Evolutionary conservation across 2,329 filamentous ascomycete species (phyloP).

Genomic region (Botrytis deweyae): DNA sequence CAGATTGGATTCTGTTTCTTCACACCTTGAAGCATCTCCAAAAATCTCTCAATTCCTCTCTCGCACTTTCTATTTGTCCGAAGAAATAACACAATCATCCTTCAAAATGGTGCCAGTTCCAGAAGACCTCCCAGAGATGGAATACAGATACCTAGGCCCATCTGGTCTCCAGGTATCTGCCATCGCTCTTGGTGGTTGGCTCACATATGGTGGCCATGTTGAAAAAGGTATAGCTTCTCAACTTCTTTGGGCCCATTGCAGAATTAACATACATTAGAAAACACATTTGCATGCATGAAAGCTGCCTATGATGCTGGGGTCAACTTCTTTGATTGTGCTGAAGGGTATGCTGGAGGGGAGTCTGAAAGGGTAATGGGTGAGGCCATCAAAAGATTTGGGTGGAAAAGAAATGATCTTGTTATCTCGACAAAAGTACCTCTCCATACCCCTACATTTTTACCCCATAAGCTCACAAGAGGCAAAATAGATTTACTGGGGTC

Average conservation of each 20-base stretch:
- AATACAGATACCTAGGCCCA: constrained; percentile 69
- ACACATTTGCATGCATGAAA: constrained; percentile 61
- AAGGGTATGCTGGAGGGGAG: constrained; percentile 53
- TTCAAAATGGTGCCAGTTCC: constrained; percentile 41
- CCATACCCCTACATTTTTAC: neutral
- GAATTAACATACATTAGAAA: constrained; percentile 44
- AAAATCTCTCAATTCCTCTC: neutral
- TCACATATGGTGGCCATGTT: constrained; percentile 74
- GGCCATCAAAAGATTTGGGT: constrained; percentile 56
- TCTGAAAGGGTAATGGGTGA: constrained; percentile 55
- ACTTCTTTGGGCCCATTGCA: neutral
- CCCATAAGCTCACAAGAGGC: constrained; percentile 14
- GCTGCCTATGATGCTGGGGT: constrained; percentile 57
- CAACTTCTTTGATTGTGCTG: constrained; percentile 59
- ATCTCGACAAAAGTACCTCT: constrained; percentile 52
- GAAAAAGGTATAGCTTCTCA: constrained; percentile 52
- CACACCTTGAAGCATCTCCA: neutral
- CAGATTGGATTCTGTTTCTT: constrained; percentile 4
- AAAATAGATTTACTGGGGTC: constrained; percentile 62
- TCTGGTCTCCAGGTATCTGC: constrained; percentile 73
- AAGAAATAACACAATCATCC: neutral
- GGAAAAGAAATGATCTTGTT: constrained; percentile 57
- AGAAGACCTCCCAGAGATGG: constrained; percentile 54
- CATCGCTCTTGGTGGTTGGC: constrained; percentile 69
- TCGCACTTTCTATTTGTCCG: neutral